Evolutionary conservation across 1,139 yeast genomes (phyloP).

Genomic region (Blastobotrys buckinghamii): DNA sequence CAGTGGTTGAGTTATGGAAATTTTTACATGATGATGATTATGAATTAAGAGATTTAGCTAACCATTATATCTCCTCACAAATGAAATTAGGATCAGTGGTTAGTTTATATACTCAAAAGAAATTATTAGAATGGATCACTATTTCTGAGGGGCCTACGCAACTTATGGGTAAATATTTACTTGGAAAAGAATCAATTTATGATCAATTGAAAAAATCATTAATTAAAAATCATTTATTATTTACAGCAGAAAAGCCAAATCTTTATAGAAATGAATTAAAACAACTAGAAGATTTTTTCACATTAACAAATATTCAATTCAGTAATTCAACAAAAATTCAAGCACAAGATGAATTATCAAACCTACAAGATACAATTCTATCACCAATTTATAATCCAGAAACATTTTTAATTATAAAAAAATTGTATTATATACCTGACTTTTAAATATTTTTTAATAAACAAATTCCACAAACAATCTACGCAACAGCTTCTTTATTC

Average conservation of each 20-base stretch:
- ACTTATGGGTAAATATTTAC: neutral
- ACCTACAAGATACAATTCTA: neutral
- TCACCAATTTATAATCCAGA: neutral
- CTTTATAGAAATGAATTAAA: slow-evolving; percentile 39
- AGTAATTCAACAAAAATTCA: neutral
- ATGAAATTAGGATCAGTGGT: slow-evolving; percentile 25
- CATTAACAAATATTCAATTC: neutral
- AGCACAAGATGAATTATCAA: neutral
- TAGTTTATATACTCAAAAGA: slow-evolving; percentile 22
- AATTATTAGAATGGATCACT: slow-evolving; percentile 11
- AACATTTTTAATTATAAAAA: neutral
- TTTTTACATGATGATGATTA: slow-evolving; percentile 59
- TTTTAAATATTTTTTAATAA: neutral
- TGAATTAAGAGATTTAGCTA: slow-evolving; percentile 25
- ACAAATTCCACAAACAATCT: neutral
- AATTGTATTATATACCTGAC: neutral
- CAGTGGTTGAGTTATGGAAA: slow-evolving; percentile 33
- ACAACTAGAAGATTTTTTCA: slow-evolving; percentile 5
- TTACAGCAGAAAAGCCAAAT: slow-evolving; percentile 48
- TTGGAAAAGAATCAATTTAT: slow-evolving; percentile 6
- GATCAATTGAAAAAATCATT: slow-evolving; percentile 19
- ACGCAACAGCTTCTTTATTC: slow-evolving; percentile 23
- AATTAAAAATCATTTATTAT: slow-evolving; percentile 33
- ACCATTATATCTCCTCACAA: slow-evolving; percentile 16
- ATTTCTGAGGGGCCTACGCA: neutral